Conservation (phyloP, 148 eudicot species). For the Spergularia marina region DNA sequence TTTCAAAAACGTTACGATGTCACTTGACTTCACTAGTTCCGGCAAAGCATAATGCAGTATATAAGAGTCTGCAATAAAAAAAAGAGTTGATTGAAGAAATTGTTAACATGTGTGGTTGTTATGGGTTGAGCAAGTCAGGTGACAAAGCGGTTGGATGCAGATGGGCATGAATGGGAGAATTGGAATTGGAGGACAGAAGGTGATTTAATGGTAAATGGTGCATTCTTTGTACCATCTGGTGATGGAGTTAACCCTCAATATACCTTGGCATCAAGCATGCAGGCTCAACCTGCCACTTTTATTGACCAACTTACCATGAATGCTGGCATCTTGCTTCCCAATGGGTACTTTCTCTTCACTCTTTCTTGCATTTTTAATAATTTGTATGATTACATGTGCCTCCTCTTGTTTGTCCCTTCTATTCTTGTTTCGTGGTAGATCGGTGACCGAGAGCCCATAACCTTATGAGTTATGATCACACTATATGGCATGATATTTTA, state of each 20-base stretch:
- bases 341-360: conserved; percentile 38
- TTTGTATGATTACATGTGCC: too few relatives aligned
- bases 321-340: conserved; percentile 59
- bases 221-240: conserved; percentile 88
- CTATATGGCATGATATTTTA: too few relatives aligned
- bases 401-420: too few relatives aligned
- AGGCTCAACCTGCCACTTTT: conserved; percentile 57
- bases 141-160: conserved; percentile 59
- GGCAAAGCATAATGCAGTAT: background rate
- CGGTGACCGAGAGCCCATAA: background rate
- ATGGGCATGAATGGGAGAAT: conserved; percentile 46
- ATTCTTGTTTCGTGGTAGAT: background rate
- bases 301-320: conserved; percentile 70
- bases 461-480: too few relatives aligned
- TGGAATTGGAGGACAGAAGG: conserved; percentile 97
- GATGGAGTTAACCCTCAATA: conserved; percentile 46
- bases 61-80: background rate
- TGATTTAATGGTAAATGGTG: conserved; percentile 77
- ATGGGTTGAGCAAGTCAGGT: conserved; percentile 38
- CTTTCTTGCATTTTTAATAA: background rate
- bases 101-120: background rate
- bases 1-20: too few relatives aligned
- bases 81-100: too few relatives aligned
- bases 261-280: conserved; percentile 59
- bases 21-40: background rate